Percentiles rank a stretch among this genome's conserved stretches.
Conservation (phyloP, 2,329 filamentous ascomycete genomes). For the Calonectria pauciramosa region DNA sequence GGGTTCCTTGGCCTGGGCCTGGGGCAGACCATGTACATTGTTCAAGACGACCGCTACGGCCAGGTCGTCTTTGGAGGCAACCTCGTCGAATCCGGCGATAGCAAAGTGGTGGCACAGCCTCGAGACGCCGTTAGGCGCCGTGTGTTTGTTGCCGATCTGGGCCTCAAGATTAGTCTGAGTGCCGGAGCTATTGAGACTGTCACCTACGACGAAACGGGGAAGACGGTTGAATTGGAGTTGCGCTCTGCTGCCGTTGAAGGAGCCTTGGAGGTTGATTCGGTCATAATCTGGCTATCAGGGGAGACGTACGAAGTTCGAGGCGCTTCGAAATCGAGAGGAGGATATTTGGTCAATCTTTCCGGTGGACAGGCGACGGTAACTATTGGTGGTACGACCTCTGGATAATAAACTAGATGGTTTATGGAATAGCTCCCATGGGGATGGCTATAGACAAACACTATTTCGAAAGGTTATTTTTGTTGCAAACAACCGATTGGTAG, state of each 20-base stretch:
- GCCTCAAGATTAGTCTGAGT: conserved; percentile 7
- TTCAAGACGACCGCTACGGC: conserved; percentile 34
- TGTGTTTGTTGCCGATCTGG: not conserved
- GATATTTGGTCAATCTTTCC: not conserved
- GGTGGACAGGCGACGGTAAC: not conserved
- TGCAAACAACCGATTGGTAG: not conserved
- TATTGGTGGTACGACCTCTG: not conserved
- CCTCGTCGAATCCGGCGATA: not conserved
- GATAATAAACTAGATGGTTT: not conserved
- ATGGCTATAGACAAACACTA: not conserved
- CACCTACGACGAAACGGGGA: not conserved
- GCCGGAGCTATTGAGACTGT: not conserved
- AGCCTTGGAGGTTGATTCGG: not conserved
- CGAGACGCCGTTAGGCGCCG: conserved; percentile 1
- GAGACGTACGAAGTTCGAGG: not conserved
- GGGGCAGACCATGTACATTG: conserved; percentile 46
- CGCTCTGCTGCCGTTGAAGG: not conserved
- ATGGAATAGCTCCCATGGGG: not conserved
- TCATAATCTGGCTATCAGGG: not conserved
- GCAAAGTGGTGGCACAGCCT: not conserved
- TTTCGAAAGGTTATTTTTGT: not conserved
- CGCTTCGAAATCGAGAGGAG: not conserved
- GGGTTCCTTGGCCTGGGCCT: conserved; percentile 66
- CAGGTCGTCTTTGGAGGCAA: conserved; percentile 61
- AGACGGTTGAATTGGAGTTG: not conserved